Base-by-base conservation (phyloP, 768 basidiomycete species). In the Cystobasidium tubakii region DNA sequence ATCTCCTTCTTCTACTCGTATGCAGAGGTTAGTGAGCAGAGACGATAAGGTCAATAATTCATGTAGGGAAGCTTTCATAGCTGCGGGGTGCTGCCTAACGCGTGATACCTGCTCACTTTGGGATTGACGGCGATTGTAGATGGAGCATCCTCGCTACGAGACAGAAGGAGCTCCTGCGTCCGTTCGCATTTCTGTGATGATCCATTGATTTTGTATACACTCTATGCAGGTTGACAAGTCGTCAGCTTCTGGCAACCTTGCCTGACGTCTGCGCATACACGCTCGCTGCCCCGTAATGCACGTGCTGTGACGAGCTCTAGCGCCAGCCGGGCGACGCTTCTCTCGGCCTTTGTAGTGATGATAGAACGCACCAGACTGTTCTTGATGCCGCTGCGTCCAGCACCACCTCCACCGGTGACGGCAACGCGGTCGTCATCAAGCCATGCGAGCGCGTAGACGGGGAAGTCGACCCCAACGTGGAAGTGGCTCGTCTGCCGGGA, bases 71-170 rank as follows among this genome's bases (percentile, higher is more conserved):
- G 13, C 63, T 6, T 15, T 25, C 63, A 27, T 9, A 2, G 17
- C 34, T 39, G 23, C 15, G 25, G 27, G 34, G 6, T 39, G 60
- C 42, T 9, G 23, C 17, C 53, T 54, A 43, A 33, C 17, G 15
- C 1, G 33, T 17, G 54, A 74, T 63, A 75, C n/a, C n/a, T n/a
- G n/a, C 82, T 75, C 81, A 89, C 90, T 82, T 86, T 81, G 10
- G 83, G 81, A 79, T 89, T 82, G 15, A 86, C 85, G 21, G 89
- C 88, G 85, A 97, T 88, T 80, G 92, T 95, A 91, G 93, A 97
- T n/a, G 96, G 94, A 3, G 90, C 90, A 81, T 98, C 96, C 80
- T 94, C 94, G 42, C 87, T 89, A 34, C 81, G 85, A 69, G 86
- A 88, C 15, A 99, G 85, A 78, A 91, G 87, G 62, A 88, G 83